Evolutionary conservation across 805 yeast genomes (phyloP).

Genomic region (Schwanniomyces pseudopolymorphus): DNA sequence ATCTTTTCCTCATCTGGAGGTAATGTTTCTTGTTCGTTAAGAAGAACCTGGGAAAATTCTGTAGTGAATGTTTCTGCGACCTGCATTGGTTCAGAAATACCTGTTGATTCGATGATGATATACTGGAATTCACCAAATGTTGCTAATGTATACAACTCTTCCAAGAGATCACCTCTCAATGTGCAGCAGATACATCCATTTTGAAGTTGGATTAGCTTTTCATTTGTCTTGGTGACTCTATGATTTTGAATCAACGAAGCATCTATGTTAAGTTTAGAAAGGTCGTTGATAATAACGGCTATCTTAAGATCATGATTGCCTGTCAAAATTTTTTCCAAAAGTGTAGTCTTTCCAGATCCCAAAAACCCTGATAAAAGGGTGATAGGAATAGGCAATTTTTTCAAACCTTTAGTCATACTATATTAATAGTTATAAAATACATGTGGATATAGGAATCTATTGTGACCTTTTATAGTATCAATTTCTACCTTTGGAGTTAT

Average conservation of each 20-base stretch:
- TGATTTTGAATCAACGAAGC: conserved; percentile 40
- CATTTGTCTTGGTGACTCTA: conserved; percentile 39
- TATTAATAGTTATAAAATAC: background rate
- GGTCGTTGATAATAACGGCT: conserved; percentile 48
- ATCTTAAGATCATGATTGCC: conserved; percentile 39
- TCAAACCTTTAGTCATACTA: background rate
- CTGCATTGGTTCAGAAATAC: conserved; percentile 51
- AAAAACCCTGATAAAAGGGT: conserved; percentile 48
- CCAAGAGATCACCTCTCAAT: conserved; percentile 45
- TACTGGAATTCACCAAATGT: conserved; percentile 36
- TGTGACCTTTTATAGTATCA: background rate
- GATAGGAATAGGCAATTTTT: conserved; percentile 37
- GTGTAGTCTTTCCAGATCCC: conserved; percentile 49
- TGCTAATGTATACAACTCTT: conserved; percentile 39
- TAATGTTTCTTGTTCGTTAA: conserved; percentile 21
- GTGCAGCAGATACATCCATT: conserved; percentile 53
- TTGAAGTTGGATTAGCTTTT: conserved; percentile 44
- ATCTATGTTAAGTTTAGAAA: conserved; percentile 44
- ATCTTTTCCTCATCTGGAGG: conserved; percentile 15
- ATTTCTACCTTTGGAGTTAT: background rate
- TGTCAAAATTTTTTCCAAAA: conserved; percentile 42
- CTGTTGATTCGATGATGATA: conserved; percentile 47
- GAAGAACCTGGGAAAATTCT: conserved; percentile 37
- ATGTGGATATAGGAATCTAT: background rate
- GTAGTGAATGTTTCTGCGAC: conserved; percentile 49